phyloP scores from a whole-genome alignment of 2,329 filamentous ascomycete genomes.

The Coleophoma cylindrospora region DNA sequence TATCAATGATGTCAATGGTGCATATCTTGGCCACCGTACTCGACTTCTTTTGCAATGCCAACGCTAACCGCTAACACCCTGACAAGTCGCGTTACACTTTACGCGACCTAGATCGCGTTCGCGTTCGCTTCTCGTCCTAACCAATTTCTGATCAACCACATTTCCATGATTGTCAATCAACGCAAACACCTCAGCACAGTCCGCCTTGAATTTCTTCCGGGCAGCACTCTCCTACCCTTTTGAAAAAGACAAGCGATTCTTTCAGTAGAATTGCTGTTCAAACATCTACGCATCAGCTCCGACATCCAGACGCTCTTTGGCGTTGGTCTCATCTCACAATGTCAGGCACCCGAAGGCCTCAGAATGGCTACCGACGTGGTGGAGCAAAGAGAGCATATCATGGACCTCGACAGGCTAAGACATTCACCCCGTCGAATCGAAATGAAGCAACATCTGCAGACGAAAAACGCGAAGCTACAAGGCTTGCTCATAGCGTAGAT shows the following conservation, averaged over 20 bases:
- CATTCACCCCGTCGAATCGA: slow-evolving; percentile 72
- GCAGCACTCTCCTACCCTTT: neutral
- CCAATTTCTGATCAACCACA: too few species aligned
- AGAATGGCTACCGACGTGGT: slow-evolving; percentile 63
- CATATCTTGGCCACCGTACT: slow-evolving; percentile 4
- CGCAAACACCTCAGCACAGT: too few species aligned
- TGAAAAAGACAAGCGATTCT: slow-evolving; percentile 14
- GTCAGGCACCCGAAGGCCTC: slow-evolving; percentile 53
- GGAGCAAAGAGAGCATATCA: slow-evolving; percentile 62
- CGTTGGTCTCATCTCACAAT: slow-evolving; percentile 32
- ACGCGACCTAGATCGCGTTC: neutral
- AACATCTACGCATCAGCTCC: neutral
- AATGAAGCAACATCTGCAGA: slow-evolving; percentile 86
- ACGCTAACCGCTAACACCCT: neutral
- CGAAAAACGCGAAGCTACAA: slow-evolving; percentile 84
- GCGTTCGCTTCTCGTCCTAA: neutral
- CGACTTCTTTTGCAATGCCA: neutral
- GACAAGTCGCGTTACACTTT: neutral
- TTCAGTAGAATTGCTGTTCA: slow-evolving; percentile 19
- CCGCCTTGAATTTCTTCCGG: too few species aligned
- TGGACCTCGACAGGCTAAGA: slow-evolving; percentile 64
- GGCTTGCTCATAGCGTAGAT: slow-evolving; percentile 83
- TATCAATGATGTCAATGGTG: neutral
- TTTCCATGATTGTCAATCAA: too few species aligned
- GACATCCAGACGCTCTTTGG: too few species aligned